Evolutionary conservation across 108 stramenopile species (phyloP), one percentile per base, ranked within the genome.

Genomic region (Cyclostephanos tholiformis): DNA sequence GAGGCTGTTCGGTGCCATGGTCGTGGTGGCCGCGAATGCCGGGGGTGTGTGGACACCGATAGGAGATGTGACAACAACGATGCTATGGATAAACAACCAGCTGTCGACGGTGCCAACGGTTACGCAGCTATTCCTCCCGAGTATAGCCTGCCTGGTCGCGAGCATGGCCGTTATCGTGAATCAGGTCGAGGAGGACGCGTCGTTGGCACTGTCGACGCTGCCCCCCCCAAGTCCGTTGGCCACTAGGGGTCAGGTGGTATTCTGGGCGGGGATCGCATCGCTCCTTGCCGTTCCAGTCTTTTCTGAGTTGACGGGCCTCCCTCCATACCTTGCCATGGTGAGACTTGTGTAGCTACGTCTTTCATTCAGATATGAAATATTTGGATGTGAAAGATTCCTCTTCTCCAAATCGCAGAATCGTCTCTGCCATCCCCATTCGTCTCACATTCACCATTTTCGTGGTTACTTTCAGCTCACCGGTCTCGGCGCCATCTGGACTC

Each of bases 31-130:
- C 44, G 95, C 96, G 26, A 97, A 97, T 76, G 96, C 96, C 51
- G 96, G 96, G 32, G 96, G 96, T 46, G 96, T 95, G 19, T 97
- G 96, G 96, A 97, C 96, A 9, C 96, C 96, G 6, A 97, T 97
- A 67, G 96, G 96, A 56, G 96, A 97, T 77, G 94, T 97, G 43
- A 97, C 96, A 14, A 97, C 96, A 9, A 97, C 96, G 11, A 97
- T 97, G 96, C 89, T 97, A 29, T 97, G 96, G 96, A 97, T 97
- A 51, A 95, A 92, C 71, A 82, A 93, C 62, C 86, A 97, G 38
- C 86, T 97, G 2, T 89, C 92, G 6, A 95, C 95, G 3, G 57
- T 97, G 27, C 96, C 96, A 25, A 97, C 96, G 27, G 80, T 97
- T 13, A 91, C 90, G 2, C 82, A 94, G 71, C 82, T 97, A 4